Evolutionary conservation across 139 green algal species (phyloP).

Genomic region (Closterium sp.): DNA sequence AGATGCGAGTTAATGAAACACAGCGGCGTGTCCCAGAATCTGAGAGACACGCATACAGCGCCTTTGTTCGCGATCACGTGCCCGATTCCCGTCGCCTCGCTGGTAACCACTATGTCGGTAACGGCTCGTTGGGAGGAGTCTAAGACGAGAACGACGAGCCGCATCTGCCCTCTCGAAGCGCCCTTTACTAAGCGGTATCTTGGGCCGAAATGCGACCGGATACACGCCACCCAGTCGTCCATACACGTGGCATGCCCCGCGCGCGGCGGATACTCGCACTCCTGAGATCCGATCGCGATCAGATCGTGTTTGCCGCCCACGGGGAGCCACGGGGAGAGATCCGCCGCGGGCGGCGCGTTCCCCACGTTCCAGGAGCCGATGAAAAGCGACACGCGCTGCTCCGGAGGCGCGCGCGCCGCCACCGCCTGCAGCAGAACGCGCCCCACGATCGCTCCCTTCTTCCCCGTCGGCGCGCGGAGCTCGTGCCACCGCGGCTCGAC

Average conservation of each 20-base stretch:
- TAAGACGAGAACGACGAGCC: slow-evolving; percentile 59
- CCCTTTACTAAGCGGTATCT: slow-evolving; percentile 20
- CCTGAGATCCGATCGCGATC: slow-evolving; percentile 31
- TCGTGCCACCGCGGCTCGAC: no score
- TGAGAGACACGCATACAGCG: slow-evolving; percentile 48
- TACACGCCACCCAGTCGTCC: no score
- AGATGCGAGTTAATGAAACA: slow-evolving; percentile 66
- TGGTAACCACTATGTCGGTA: background rate
- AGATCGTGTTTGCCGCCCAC: slow-evolving; percentile 13
- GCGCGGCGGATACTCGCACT: no score
- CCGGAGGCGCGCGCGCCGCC: no score
- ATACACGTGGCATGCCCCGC: no score
- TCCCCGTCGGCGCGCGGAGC: no score
- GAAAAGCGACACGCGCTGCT: no score
- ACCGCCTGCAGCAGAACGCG: no score
- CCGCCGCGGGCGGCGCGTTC: background rate
- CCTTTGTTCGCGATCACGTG: slow-evolving; percentile 64
- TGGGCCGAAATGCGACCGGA: no score
- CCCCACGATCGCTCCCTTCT: no score
- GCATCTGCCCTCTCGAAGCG: slow-evolving; percentile 67
- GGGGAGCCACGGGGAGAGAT: slow-evolving; percentile 13
- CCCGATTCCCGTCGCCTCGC: slow-evolving; percentile 45
- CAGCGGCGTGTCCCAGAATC: slow-evolving; percentile 62
- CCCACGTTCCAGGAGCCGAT: no score
- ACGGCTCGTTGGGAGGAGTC: slow-evolving; percentile 15